phyloP scores from a whole-genome alignment of 2,329 filamentous ascomycete species.

The Aspergillus persii region DNA sequence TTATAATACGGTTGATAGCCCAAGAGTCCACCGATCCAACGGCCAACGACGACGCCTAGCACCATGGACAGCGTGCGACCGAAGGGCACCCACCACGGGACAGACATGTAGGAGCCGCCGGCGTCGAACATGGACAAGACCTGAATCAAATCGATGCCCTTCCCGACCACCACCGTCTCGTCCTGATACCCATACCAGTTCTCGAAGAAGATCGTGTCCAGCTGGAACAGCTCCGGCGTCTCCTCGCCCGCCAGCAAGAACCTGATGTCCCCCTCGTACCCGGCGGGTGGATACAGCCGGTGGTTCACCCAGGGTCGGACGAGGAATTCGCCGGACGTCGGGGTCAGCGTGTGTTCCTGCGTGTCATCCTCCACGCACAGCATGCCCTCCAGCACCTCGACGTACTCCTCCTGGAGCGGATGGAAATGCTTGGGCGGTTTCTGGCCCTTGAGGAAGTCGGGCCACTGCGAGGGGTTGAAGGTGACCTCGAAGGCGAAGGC shows the following conservation, averaged over 20 bases:
- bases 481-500: neutral
- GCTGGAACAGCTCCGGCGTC: neutral
- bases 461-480: neutral
- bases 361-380: neutral
- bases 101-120: neutral
- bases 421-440: neutral
- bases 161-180: neutral
- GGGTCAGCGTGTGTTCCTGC: neutral
- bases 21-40: neutral
- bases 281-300: neutral
- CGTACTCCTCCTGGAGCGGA: neutral
- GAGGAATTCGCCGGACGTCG: neutral
- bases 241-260: neutral
- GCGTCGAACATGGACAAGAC: neutral
- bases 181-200: constrained; percentile 1
- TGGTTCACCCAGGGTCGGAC: neutral
- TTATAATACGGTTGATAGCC: constrained; percentile 13
- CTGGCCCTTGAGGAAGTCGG: neutral
- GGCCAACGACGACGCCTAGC: neutral
- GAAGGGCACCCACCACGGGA: neutral
- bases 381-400: neutral
- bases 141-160: neutral
- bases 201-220: neutral
- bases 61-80: neutral
- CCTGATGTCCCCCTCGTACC: neutral